These are phyloP conservation scores for Camelina hispida DNA, from an alignment of 345 rosid species.

Conservation along the genomic window DNA sequence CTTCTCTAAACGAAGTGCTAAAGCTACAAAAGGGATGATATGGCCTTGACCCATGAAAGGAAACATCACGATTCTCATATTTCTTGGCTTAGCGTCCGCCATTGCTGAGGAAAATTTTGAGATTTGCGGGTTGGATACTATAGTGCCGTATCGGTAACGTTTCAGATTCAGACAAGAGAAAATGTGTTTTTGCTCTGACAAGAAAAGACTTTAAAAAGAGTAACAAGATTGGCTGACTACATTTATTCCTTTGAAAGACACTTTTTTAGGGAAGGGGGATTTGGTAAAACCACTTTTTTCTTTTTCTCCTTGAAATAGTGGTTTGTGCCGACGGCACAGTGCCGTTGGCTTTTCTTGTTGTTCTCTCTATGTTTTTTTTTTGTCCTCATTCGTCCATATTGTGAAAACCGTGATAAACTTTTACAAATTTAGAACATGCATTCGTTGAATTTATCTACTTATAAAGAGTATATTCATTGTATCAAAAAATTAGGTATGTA, in stretches of 20 bases:
- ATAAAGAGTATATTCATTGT: background rate
- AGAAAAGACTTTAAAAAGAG: background rate
- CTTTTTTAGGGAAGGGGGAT: background rate
- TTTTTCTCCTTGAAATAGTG: background rate
- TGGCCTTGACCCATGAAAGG: constrained; percentile 93
- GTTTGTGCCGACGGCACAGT: background rate
- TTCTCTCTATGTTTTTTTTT: background rate
- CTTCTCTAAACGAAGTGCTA: constrained; percentile 64
- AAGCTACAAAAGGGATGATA: constrained; percentile 71
- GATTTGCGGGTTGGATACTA: constrained; percentile 5
- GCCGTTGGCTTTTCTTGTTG: background rate
- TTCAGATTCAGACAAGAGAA: constrained; percentile 25
- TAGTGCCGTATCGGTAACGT: background rate
- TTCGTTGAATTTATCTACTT: background rate
- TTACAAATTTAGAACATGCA: background rate
- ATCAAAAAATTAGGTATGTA: background rate
- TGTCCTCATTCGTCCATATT: background rate
- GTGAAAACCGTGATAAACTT: background rate
- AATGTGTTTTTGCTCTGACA: constrained; percentile 4
- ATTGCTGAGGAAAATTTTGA: background rate
- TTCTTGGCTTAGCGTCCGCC: constrained; percentile 29
- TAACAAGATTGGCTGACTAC: background rate
- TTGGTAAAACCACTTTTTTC: constrained; percentile 3
- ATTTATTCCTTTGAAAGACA: background rate
- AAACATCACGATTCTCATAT: constrained; percentile 56